Evolutionary conservation across 305 asterid species (phyloP).

Genomic region (Fraxinus platypoda): DNA sequence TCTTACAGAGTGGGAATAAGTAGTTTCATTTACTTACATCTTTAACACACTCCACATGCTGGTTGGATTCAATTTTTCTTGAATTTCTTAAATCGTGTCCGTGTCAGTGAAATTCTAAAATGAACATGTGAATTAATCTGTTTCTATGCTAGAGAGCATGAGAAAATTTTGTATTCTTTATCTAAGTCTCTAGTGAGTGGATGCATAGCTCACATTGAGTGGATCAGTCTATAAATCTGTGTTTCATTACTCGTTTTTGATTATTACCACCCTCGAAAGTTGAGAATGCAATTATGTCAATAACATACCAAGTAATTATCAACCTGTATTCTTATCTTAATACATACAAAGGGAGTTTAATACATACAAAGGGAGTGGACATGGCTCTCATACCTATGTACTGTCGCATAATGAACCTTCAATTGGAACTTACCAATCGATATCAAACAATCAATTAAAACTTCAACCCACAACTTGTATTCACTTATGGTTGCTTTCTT

Average conservation of each 20-base stretch:
- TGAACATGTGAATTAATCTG: neutral
- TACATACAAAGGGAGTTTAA: conserved; percentile 46
- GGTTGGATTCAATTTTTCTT: neutral
- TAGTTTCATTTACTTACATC: neutral
- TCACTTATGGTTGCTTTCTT: no score
- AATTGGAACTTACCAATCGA: no score
- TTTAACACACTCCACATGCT: neutral
- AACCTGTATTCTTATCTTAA: conserved; percentile 43
- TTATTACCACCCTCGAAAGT: no score
- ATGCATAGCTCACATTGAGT: no score
- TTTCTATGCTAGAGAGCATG: neutral
- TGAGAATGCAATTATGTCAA: no score
- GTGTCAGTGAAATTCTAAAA: neutral
- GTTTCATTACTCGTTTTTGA: no score
- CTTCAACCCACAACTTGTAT: no score
- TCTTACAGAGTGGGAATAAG: neutral
- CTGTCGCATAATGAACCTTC: no score
- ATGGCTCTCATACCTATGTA: no score
- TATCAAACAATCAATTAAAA: no score
- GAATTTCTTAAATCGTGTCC: neutral
- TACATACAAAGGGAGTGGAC: conserved; percentile 42
- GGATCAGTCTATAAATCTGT: no score
- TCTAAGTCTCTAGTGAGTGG: no score
- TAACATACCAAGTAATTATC: neutral
- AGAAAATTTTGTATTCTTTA: neutral